phyloP scores from a whole-genome alignment of 768 basidiomycete species.

The Ramaria rubella region DNA sequence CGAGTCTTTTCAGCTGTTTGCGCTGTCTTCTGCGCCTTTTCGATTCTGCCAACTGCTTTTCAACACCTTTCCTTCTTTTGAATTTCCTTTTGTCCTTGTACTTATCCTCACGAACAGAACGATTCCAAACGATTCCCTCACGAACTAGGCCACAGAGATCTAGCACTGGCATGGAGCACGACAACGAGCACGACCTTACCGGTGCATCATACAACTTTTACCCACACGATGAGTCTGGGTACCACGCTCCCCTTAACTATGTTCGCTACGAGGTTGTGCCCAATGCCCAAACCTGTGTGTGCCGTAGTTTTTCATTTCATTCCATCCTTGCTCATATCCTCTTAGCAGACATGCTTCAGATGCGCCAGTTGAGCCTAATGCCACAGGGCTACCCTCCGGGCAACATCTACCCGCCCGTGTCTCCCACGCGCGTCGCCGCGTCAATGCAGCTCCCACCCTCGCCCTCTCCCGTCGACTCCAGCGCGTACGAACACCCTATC shows the following conservation, averaged over 20 bases:
- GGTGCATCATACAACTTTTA: conserved; percentile 29
- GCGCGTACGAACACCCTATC: conserved; percentile 70
- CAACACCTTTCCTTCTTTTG: conserved; percentile 29
- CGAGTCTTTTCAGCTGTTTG: background rate
- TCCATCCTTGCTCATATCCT: conserved; percentile 46
- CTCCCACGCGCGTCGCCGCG: conserved; percentile 69
- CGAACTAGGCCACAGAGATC: background rate
- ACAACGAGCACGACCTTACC: conserved; percentile 24
- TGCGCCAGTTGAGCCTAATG: conserved; percentile 22
- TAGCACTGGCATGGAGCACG: conserved; percentile 17
- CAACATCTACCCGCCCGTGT: conserved; percentile 27
- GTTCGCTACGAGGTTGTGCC: conserved; percentile 37
- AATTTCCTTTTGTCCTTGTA: conserved; percentile 27
- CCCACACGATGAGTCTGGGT: conserved; percentile 37
- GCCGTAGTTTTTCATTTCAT: conserved; percentile 45
- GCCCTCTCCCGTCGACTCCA: conserved; percentile 68
- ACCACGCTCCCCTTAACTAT: conserved; percentile 35
- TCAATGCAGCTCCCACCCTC: conserved; percentile 27
- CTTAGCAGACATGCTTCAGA: conserved; percentile 48
- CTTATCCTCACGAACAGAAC: conserved; percentile 1
- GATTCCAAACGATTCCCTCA: background rate
- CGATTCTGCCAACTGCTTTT: conserved; percentile 28
- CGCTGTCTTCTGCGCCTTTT: conserved; percentile 23
- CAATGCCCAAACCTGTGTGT: conserved; percentile 36
- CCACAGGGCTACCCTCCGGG: conserved; percentile 46